Evolutionary conservation across 2,329 filamentous ascomycete genomes (phyloP).

Genomic region (Nannizzia gypsea): DNA sequence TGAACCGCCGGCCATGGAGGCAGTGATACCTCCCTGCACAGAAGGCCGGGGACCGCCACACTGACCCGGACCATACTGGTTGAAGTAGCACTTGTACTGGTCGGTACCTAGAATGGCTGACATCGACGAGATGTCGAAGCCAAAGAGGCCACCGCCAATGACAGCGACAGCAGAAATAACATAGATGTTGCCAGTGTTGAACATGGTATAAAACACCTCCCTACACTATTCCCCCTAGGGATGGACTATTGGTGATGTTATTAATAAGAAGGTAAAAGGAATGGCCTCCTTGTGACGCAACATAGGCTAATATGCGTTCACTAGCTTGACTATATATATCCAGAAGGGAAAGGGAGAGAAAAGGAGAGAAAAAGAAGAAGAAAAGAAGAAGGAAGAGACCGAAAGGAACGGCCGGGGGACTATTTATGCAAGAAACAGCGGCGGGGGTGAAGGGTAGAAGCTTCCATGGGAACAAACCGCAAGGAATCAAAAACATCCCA

Average conservation of each 20-base stretch:
- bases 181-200: slow-evolving; percentile 39
- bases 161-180: slow-evolving; percentile 47
- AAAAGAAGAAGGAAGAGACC: background rate
- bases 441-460: background rate
- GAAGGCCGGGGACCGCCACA: slow-evolving; percentile 41
- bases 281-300: background rate
- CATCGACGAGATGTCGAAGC: slow-evolving; percentile 70
- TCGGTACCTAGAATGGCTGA: slow-evolving; percentile 54
- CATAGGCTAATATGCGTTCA: background rate
- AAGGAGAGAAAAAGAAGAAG: background rate
- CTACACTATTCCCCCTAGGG: background rate
- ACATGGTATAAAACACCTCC: background rate
- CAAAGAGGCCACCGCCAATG: slow-evolving; percentile 59
- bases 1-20: slow-evolving; percentile 59
- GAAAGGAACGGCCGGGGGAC: background rate
- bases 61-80: slow-evolving; percentile 36
- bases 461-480: background rate
- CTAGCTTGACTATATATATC: background rate
- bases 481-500: too few relatives aligned
- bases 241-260: background rate
- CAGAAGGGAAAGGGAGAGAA: background rate
- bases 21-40: slow-evolving; percentile 49
- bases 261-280: background rate
- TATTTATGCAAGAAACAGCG: background rate
- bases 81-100: slow-evolving; percentile 61